A percentile compares a stretch with the other conserved stretches of the same genome.
phyloP scores from a whole-genome alignment of 2,329 filamentous ascomycete genomes.

The Laburnicola sp. region DNA sequence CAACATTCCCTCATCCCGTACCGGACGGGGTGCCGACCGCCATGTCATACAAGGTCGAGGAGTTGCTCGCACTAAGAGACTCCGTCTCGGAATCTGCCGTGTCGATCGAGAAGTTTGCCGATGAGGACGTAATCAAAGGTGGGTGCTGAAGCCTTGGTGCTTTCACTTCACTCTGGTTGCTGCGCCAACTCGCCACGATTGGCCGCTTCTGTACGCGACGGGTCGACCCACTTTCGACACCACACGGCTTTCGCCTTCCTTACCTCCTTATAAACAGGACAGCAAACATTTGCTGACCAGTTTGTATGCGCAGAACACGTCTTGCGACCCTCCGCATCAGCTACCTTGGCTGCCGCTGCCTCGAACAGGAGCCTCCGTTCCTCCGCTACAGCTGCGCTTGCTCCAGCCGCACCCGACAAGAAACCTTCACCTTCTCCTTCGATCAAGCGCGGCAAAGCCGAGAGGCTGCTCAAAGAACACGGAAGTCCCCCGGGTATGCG shows the following conservation, averaged over 20 bases:
- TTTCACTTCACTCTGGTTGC: neutral
- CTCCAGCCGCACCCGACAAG: constrained; percentile 31
- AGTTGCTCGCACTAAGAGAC: constrained; percentile 46
- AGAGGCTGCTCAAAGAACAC: constrained; percentile 55
- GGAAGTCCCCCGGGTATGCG: constrained; percentile 55
- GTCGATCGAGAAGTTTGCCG: constrained; percentile 47
- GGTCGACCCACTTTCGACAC: neutral
- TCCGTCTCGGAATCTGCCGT: constrained; percentile 49
- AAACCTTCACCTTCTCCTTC: constrained; percentile 54
- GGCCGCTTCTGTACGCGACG: neutral
- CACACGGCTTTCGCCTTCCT: neutral
- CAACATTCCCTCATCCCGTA: constrained; percentile 13
- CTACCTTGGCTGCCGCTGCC: constrained; percentile 28
- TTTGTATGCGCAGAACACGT: constrained; percentile 41
- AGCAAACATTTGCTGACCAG: constrained; percentile 10
- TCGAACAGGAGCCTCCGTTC: constrained; percentile 33
- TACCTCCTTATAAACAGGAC: neutral
- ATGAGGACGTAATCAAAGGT: constrained; percentile 50
- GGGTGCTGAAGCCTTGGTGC: constrained; percentile 17
- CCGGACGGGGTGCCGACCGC: constrained; percentile 10
- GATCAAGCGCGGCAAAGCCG: constrained; percentile 54
- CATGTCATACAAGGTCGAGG: constrained; percentile 48
- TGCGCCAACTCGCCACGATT: neutral
- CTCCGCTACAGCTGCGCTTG: constrained; percentile 21
- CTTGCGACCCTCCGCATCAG: constrained; percentile 46